phyloP scores from a whole-genome alignment of 345 rosid species.

The Citrus medica region DNA sequence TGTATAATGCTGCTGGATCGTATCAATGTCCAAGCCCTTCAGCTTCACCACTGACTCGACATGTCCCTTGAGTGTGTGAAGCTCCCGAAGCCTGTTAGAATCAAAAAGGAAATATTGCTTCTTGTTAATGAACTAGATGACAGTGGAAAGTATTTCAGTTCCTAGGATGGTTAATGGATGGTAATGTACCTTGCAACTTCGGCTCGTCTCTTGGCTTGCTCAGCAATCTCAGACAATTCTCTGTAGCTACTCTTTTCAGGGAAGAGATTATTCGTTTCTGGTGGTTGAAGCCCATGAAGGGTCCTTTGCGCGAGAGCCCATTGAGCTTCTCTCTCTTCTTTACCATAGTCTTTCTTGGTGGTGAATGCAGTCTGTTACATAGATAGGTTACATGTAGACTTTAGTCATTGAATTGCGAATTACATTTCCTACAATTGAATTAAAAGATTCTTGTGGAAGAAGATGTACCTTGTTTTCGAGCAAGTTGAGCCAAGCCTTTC shows the following conservation, averaged over 20 bases:
- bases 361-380: conserved; percentile 73
- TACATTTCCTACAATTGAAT: background rate
- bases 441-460: background rate
- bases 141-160: background rate
- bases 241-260: conserved; percentile 59
- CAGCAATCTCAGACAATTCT: conserved; percentile 79
- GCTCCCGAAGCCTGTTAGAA: conserved; percentile 63
- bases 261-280: conserved; percentile 40
- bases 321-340: conserved; percentile 87
- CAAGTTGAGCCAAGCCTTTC: conserved; percentile 77
- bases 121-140: background rate
- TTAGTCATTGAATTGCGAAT: background rate
- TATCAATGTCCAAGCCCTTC: conserved; percentile 75
- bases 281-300: conserved; percentile 73
- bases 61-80: conserved; percentile 81
- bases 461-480: conserved; percentile 67
- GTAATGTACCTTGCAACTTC: conserved; percentile 74
- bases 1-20: conserved; percentile 79
- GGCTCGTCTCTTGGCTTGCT: conserved; percentile 85
- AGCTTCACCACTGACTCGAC: conserved; percentile 90
- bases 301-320: conserved; percentile 91
- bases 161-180: background rate
- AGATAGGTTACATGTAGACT: background rate
- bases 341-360: conserved; percentile 83
- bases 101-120: background rate